Evolutionary conservation across 2,329 filamentous ascomycete genomes (phyloP), one percentile per base, ranked within the genome.

Genomic region (Trichoderma sp.): DNA sequence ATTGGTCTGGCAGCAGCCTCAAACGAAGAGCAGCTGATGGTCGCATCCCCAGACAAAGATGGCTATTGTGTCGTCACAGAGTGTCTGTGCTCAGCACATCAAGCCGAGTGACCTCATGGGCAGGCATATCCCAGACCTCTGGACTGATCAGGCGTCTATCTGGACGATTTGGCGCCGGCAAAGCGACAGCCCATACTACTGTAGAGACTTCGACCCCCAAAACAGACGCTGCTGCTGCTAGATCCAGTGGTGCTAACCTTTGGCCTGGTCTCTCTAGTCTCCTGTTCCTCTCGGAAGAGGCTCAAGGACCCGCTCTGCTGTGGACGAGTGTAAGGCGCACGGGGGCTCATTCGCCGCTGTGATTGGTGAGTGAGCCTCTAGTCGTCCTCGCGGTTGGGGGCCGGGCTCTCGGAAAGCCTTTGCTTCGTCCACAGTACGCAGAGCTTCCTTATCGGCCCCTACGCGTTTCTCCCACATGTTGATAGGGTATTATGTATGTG

Each of bases 291-390:
- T 66, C 63, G 55, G 63, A 66, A 66, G 63, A 66, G 63, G 63
- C 63, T 66, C 40, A 66, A 21, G 14, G 37, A 73, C 21, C 60
- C 60, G 75, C 74, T 76, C 76, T 76, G 79, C 75, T 78, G 73
- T 72, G 69, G 70, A 64, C 73, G 73, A 75, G 68, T 73, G 73
- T 71, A 74, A 71, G 66, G 72, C 70, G 75, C 77, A 79, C 77
- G 77, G 73, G 77, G 77, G 72, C 55, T 49, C 43, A 74, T 58
- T 69, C 71, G 71, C 71, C 71, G 55, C 71, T 70, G 70, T 79
- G 76, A 79, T 78, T 75, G 77, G 77, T 73, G 76, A 73, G 57
- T 43, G 68, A 43, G 52, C 58, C 57, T 21, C 33, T 37, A 37
- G 33, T 60, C 43, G 37, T 19, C 37, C 37, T 57, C 43, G 55